phyloP scores from a whole-genome alignment of 257 asterid species.

The Solanum medicagineum region DNA sequence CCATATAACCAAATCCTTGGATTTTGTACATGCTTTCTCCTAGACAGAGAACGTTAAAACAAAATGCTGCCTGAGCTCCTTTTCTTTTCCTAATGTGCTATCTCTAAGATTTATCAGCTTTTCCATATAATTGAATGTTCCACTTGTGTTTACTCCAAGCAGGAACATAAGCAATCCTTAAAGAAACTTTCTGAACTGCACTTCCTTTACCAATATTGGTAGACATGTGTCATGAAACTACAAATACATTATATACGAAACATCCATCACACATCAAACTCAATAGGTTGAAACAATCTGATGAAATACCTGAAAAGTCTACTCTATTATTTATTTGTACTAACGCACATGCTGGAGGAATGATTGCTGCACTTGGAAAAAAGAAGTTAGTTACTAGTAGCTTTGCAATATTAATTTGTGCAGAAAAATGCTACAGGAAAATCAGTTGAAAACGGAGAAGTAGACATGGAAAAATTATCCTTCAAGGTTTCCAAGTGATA shows the following conservation, averaged over 20 bases:
- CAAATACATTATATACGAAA: not conserved
- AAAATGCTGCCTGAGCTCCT: not conserved
- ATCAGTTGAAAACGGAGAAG: not conserved
- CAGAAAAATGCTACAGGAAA: not conserved
- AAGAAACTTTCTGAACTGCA: not conserved
- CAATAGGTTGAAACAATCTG: not conserved
- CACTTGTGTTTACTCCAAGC: not conserved
- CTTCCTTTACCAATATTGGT: not conserved
- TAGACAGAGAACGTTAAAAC: not conserved
- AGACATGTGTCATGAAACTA: not conserved
- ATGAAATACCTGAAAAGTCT: not conserved
- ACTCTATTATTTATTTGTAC: not conserved
- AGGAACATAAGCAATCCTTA: not conserved
- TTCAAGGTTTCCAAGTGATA: not conserved
- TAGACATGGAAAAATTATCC: not conserved
- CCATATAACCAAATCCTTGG: not conserved
- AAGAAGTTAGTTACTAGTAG: not conserved
- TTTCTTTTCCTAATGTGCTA: not conserved
- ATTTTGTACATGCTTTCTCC: not conserved
- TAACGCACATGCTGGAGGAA: not conserved
- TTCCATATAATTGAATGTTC: not conserved
- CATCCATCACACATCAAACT: not conserved
- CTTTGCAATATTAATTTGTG: not conserved
- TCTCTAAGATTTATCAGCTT: not conserved
- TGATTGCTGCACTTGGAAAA: not conserved